A percentile compares a stretch with the other conserved stretches of the same genome.
phyloP scores from a whole-genome alignment of 305 asterid genomes.

The Fraxinus xanthoxyloides region DNA sequence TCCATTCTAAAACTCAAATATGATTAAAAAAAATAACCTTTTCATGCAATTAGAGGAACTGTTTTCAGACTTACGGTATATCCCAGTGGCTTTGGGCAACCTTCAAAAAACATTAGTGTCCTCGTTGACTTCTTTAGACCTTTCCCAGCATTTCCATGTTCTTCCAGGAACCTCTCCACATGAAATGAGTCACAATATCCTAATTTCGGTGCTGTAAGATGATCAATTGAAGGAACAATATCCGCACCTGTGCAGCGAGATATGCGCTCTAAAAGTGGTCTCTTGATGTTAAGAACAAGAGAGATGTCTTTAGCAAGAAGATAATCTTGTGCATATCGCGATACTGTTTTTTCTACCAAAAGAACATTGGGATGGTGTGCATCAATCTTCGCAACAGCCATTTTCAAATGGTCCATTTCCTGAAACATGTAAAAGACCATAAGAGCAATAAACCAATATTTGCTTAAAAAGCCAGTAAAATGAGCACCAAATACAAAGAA shows the following conservation, averaged over 20 bases:
- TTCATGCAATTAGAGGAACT: slow-evolving; percentile 19
- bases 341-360: slow-evolving; percentile 83
- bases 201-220: slow-evolving; percentile 61
- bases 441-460: slow-evolving; percentile 10
- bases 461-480: slow-evolving; percentile 5
- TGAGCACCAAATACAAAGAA: background rate
- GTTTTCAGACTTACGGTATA: slow-evolving; percentile 64
- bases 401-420: slow-evolving; percentile 95
- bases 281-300: slow-evolving; percentile 81
- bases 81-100: slow-evolving; percentile 87
- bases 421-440: slow-evolving; percentile 34
- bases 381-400: slow-evolving; percentile 91
- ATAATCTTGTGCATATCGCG: slow-evolving; percentile 83
- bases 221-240: slow-evolving; percentile 72
- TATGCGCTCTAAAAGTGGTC: slow-evolving; percentile 83
- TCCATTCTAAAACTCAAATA: slow-evolving; percentile 6
- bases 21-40: background rate
- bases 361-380: slow-evolving; percentile 83
- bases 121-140: slow-evolving; percentile 64
- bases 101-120: slow-evolving; percentile 91
- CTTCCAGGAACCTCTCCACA: slow-evolving; percentile 77
- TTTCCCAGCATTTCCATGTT: slow-evolving; percentile 79
- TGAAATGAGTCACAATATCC: slow-evolving; percentile 81
- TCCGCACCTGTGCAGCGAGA: slow-evolving; percentile 91
- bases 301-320: slow-evolving; percentile 81